Base-by-base conservation (phyloP, 2,329 filamentous ascomycete genomes). In the Hymenoscyphus scutula region DNA sequence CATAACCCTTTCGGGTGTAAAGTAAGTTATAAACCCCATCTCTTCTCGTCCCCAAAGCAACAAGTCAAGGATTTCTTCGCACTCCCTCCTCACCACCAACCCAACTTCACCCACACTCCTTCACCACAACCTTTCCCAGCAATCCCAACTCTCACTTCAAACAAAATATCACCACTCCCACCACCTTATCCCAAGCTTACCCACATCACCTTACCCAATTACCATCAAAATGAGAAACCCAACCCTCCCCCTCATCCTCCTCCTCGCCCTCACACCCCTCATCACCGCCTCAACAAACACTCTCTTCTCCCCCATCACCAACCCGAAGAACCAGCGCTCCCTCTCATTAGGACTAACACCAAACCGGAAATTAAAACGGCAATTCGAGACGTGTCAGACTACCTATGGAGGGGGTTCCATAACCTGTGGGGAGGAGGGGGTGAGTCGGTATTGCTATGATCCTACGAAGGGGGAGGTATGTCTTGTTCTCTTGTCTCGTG, bases 331-430 rank as follows among this genome's bases (percentile, higher is more conserved):
- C 4, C 54, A 32, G 15, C 1, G 25, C 13, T 25, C 53, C 11
- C n/a, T 27, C 25, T 17, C 25, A 10, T 34, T 34, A 13, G 32
- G 32, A 2, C 32, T 13, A 30, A 54, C 17, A 8, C 53, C 53
- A 30, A 25, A 29, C 30, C 53, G 25, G 11, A 38, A 17, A 32
- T 30, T 30, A 10, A 34, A 8, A 13, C 54, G 30, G 6, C 13
- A 25, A 30, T 56, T 19, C 54, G 17, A 37, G 32, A 56, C 15
- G 19, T 56, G 54, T 34, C 8, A 8, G 2, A 13, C 17, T 13
- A 56, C 54, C 19, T 56, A 56, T 25, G 54, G 54, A n/a, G 54
- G 54, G 8, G 54, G 54, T 2, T 56, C 32, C 6, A 23, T 56
- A n/a, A 34, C 32, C 7, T 38, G 54, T 23, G 54, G 54, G 27